Conservation (phyloP, 306 rosid genomes). For the Sicyos edulis region DNA sequence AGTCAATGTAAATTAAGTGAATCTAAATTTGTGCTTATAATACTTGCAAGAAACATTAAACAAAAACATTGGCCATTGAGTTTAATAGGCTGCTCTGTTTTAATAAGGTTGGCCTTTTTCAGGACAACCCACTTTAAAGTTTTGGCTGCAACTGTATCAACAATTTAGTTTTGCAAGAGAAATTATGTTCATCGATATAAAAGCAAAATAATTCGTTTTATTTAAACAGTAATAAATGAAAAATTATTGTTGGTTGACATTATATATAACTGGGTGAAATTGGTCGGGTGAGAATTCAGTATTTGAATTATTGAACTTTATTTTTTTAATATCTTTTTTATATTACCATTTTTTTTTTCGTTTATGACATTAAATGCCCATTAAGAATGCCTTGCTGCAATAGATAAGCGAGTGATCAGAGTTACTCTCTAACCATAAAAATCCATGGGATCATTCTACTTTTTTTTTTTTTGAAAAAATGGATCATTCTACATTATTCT, state of each 20-base stretch:
- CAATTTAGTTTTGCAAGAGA: background rate
- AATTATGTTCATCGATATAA: background rate
- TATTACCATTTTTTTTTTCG: background rate
- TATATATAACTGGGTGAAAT: background rate
- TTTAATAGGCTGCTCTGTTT: background rate
- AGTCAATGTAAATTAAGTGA: background rate
- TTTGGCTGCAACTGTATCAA: background rate
- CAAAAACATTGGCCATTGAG: background rate
- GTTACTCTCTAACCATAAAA: background rate
- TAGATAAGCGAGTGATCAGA: background rate
- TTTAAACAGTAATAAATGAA: conserved; percentile 5
- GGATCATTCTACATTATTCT: background rate
- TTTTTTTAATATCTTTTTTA: background rate
- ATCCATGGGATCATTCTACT: no score
- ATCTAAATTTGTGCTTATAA: background rate
- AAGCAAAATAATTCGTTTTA: background rate
- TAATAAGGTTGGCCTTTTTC: background rate
- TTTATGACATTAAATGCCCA: conserved; percentile 4
- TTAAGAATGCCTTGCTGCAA: background rate
- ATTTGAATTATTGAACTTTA: background rate
- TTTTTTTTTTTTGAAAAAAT: no score
- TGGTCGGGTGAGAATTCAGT: background rate
- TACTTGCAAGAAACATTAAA: conserved; percentile 8
- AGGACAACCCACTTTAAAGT: conserved; percentile 9
- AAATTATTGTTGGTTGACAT: conserved; percentile 1